Evolutionary conservation across 2,329 filamentous ascomycete species (phyloP).

Genomic region (Talaromyces verruculosus): DNA sequence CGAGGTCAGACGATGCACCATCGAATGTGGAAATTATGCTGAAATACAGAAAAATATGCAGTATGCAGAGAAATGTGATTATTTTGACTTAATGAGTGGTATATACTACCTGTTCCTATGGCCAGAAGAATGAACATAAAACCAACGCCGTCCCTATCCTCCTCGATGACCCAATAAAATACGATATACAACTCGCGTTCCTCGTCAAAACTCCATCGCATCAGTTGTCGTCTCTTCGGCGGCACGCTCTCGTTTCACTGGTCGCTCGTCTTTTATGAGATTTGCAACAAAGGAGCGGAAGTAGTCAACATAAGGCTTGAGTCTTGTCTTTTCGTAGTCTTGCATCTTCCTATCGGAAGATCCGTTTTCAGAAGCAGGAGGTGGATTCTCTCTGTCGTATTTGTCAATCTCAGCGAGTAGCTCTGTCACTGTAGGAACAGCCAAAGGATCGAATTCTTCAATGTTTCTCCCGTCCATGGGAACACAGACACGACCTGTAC

Average conservation of each 20-base stretch:
- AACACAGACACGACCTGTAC: slow-evolving; percentile 90
- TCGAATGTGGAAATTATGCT: not conserved
- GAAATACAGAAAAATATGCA: not conserved
- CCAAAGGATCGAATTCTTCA: slow-evolving; percentile 81
- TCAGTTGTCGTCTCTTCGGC: slow-evolving; percentile 44
- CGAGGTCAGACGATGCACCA: not conserved
- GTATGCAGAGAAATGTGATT: not conserved
- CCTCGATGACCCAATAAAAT: not conserved
- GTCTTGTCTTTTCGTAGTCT: slow-evolving; percentile 96
- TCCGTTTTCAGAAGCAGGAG: slow-evolving; percentile 41
- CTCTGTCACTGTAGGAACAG: slow-evolving; percentile 83
- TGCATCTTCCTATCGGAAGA: slow-evolving; percentile 54
- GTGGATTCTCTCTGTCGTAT: slow-evolving; percentile 58
- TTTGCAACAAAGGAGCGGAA: slow-evolving; percentile 79
- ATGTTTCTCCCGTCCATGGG: slow-evolving; percentile 76
- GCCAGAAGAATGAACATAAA: not conserved
- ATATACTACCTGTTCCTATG: not conserved
- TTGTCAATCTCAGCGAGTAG: slow-evolving; percentile 82
- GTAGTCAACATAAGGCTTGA: slow-evolving; percentile 88
- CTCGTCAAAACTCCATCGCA: slow-evolving; percentile 63
- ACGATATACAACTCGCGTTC: not conserved
- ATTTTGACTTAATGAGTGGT: not conserved
- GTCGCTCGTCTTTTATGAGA: slow-evolving; percentile 72
- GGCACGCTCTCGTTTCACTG: slow-evolving; percentile 51
- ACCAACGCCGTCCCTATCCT: slow-evolving; percentile 8